Evolutionary conservation across 768 basidiomycete species (phyloP), one percentile per base, ranked within the genome.

Genomic region (Kwoniella mangroviensis): DNA sequence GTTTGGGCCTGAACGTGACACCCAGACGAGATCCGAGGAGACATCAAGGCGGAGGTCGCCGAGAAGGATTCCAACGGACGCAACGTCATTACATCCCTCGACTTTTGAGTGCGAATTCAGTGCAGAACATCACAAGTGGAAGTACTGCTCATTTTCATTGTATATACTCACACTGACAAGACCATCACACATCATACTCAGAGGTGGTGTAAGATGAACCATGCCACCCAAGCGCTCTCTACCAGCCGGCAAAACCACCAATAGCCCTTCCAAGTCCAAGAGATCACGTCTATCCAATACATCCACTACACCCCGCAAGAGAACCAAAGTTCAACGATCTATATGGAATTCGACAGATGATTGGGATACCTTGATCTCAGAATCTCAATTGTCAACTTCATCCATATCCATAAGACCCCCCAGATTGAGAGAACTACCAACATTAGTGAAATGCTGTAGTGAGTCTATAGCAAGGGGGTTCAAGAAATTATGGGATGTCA

Each of bases 261-360:
- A 57, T 34, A 34, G 34, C 34, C 34, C 34, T 34, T 34, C 4
- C 34, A 4, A 34, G 34, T 34, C 34, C 34, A 51, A 51, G 21
- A 15, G 49, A 51, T 51, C 49, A 13, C 49, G 49, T 51, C 15
- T 13, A 51, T 17, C 49, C 21, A 42, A 61, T 19, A 65, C n/a
- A 22, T 26, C 53, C 28, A 13, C 9, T 22, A 17, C 66, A 9
- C 21, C 10, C 21, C 7, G 17, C 57, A 51, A n/a, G 24, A 52
- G 53, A 51, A 45, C 42, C 58, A 62, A 65, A 55, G 40, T 28
- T 1, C 55, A 60, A 34, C 28, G 72, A 22, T 74, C 74, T 9
- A 64, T 80, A 55, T 80, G 72, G 73, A 80, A 71, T 40, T 67
- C 72, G 0, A 58, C 64, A n/a, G 76, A 77, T 41, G 75, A 80